phyloP scores from a whole-genome alignment of 1,284 basidiomycete genomes.

The Boletellus dicymbophilus region DNA sequence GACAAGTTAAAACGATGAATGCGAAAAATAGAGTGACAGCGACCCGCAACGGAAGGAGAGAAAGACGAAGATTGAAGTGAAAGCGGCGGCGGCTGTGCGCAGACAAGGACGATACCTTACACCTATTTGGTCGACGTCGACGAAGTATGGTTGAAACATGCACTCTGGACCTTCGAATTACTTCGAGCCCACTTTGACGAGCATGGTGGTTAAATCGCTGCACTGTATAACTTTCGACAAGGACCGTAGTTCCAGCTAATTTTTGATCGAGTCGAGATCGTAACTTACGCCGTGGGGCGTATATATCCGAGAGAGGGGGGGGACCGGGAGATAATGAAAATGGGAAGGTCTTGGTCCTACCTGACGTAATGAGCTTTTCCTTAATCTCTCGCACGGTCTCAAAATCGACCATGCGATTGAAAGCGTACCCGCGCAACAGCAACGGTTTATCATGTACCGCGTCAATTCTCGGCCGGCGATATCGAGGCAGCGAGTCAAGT shows the following conservation, averaged over 20 bases:
- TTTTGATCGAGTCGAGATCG: conserved; percentile 95
- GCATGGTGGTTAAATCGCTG: conserved; percentile 33
- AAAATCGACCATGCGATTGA: conserved; percentile 99
- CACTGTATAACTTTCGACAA: conserved; percentile 96
- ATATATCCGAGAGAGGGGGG: background rate
- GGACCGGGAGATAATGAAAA: background rate
- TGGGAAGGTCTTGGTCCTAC: no score
- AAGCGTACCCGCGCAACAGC: conserved; percentile 98
- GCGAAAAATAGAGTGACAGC: no score
- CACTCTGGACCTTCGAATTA: conserved; percentile 99
- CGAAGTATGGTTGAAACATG: conserved; percentile 99
- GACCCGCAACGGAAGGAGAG: no score
- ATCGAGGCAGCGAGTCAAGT: conserved; percentile 92
- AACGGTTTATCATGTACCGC: conserved; percentile 97
- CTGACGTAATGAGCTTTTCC: conserved; percentile 98
- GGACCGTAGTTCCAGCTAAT: conserved; percentile 91
- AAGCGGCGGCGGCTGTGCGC: no score
- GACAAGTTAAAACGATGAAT: no score
- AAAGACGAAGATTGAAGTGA: no score
- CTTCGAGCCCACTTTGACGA: conserved; percentile 98
- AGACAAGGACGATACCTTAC: conserved; percentile 65
- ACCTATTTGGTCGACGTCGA: conserved; percentile 97
- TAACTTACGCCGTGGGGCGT: conserved; percentile 64
- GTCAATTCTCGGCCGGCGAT: conserved; percentile 99
- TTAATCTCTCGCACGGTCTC: conserved; percentile 99